phyloP scores from a whole-genome alignment of 2,329 filamentous ascomycete species.

The Stagonosporopsis tanaceti region DNA sequence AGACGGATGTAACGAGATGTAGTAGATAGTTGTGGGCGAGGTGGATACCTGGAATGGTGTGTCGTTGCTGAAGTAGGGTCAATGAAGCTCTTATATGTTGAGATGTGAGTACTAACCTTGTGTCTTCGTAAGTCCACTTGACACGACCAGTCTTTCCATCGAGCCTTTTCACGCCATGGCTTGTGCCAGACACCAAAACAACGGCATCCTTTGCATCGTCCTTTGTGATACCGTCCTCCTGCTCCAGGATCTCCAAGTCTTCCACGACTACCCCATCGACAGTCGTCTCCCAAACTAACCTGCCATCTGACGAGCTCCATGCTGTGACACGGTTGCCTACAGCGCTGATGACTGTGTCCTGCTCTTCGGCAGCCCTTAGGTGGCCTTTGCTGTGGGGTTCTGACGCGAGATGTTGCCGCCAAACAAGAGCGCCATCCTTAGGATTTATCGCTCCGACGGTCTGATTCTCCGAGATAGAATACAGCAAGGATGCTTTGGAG shows the following conservation, averaged over 20 bases:
- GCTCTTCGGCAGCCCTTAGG: constrained; percentile 78
- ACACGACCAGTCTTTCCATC: constrained; percentile 75
- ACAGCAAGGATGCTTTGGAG: constrained; percentile 88
- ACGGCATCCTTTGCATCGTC: constrained; percentile 71
- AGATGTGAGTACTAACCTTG: constrained; percentile 51
- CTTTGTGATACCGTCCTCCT: constrained; percentile 64
- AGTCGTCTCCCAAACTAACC: constrained; percentile 75
- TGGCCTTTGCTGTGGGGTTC: constrained; percentile 48
- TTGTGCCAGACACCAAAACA: constrained; percentile 67
- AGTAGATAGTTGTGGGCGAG: constrained; percentile 74
- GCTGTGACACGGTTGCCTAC: constrained; percentile 73
- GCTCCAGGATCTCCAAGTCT: constrained; percentile 80
- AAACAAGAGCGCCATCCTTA: constrained; percentile 81
- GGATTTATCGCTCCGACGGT: constrained; percentile 90
- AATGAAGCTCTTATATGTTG: constrained; percentile 11
- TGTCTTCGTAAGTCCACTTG: constrained; percentile 80
- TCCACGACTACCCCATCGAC: constrained; percentile 65
- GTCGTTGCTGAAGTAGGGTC: constrained; percentile 63
- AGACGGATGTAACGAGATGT: constrained; percentile 75
- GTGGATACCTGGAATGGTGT: constrained; percentile 77
- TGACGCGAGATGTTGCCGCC: constrained; percentile 78
- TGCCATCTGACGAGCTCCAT: constrained; percentile 85
- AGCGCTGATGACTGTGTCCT: constrained; percentile 79
- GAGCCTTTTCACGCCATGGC: constrained; percentile 72
- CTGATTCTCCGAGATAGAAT: constrained; percentile 85